Conservation (phyloP, 495 filamentous ascomycete species). For the Chaetomium tenue region DNA sequence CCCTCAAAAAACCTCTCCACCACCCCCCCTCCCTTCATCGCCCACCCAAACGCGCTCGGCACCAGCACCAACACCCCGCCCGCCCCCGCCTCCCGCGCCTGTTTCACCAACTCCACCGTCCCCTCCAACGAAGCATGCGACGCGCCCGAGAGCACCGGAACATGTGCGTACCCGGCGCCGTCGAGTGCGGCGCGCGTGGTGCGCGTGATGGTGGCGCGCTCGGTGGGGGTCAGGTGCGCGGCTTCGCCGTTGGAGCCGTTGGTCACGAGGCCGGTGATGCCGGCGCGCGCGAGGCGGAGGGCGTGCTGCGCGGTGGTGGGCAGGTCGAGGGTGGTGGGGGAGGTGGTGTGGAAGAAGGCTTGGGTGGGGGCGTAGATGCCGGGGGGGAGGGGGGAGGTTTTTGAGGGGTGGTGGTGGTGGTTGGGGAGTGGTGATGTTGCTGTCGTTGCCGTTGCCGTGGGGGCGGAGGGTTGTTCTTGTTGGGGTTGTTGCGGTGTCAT, state of each 20-base stretch:
- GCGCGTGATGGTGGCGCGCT: not conserved
- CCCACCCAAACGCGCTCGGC: not conserved
- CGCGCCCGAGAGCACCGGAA: not conserved
- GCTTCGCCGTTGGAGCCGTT: conserved; percentile 16
- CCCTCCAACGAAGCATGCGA: not conserved
- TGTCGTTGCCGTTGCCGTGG: too few relatives aligned
- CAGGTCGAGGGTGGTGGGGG: not conserved
- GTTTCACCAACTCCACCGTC: not conserved
- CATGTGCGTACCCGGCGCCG: not conserved
- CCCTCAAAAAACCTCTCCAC: not conserved
- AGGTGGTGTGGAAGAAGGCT: not conserved
- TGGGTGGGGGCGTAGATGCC: conserved; percentile 13
- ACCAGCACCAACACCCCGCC: not conserved
- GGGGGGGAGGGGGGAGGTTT: not conserved
- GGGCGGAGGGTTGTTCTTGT: too few relatives aligned
- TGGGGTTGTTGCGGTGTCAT: not conserved
- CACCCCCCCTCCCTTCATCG: not conserved
- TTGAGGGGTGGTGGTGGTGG: too few relatives aligned
- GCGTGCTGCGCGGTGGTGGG: not conserved
- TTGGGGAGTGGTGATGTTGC: not conserved
- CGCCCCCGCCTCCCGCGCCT: not conserved
- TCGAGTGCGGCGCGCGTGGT: not conserved
- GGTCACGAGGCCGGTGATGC: conserved; percentile 5
- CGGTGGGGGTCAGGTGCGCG: not conserved
- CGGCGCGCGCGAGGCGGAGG: conserved; percentile 12